phyloP scores from a whole-genome alignment of 2,329 filamentous ascomycete species.

The Alternaria angustiovoidea region DNA sequence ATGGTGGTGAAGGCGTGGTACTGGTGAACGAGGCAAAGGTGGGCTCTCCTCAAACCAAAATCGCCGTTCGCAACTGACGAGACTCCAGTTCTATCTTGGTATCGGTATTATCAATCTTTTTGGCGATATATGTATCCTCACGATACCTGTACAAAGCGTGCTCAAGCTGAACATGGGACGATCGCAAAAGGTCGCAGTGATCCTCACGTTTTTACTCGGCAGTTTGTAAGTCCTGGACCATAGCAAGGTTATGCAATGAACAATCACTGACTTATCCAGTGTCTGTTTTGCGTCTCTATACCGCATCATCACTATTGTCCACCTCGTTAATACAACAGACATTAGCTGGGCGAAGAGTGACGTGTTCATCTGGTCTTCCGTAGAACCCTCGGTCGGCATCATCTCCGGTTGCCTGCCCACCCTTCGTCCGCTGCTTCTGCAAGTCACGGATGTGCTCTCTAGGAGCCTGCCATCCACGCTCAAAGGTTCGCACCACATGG shows the following conservation, averaged over 20 bases:
- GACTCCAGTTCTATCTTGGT: conserved; percentile 32
- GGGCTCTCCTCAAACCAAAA: not conserved
- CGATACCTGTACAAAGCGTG: conserved; percentile 18
- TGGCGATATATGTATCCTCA: conserved; percentile 28
- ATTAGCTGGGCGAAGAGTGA: conserved; percentile 40
- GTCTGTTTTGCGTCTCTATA: conserved; percentile 37
- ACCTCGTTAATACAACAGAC: conserved; percentile 27
- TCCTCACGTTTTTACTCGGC: conserved; percentile 34
- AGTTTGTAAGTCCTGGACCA: conserved; percentile 24
- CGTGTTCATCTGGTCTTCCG: conserved; percentile 39
- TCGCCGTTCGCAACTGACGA: not conserved
- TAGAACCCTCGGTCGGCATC: conserved; percentile 39
- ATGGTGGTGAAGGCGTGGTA: conserved; percentile 19
- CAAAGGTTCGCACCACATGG: conserved; percentile 16
- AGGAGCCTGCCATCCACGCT: conserved; percentile 19
- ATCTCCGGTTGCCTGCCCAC: conserved; percentile 38
- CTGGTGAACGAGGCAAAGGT: conserved; percentile 34
- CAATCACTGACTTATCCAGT: conserved; percentile 6
- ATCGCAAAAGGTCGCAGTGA: conserved; percentile 35
- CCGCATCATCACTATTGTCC: conserved; percentile 35
- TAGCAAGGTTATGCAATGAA: no score
- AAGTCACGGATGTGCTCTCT: conserved; percentile 19
- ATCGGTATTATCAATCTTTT: conserved; percentile 37
- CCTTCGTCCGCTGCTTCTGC: conserved; percentile 29
- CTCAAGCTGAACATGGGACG: conserved; percentile 24